Base-by-base conservation (phyloP, 345 rosid species). In the Citrus cavaleriei region DNA sequence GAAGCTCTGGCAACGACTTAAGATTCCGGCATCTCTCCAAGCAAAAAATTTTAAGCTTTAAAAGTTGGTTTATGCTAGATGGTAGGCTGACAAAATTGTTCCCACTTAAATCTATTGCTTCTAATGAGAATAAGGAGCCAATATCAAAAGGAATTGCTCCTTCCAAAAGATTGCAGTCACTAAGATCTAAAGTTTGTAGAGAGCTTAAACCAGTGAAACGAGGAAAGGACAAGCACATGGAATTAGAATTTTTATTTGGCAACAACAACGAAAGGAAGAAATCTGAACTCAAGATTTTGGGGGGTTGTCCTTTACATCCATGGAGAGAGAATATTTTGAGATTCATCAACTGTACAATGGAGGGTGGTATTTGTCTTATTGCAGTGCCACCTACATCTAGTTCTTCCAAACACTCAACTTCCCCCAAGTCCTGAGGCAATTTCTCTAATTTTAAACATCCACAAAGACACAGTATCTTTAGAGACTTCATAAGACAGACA, bases 1-100 rank as follows among this genome's bases (percentile, higher is more conserved):
- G 85, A 70, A 82, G 77, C 24, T 55, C 61, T 10, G 64, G 76
- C 22, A 82, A 34, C 12, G 42, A 62, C 4, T 0, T 9, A 30
- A 78, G 82, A 21, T 5, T 22, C 65, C 10, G 4, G 73, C 82
- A 82, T 21, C 38, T 0, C 10, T 34, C 35, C 37, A 82, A 21
- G 55, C 30, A 9, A 61, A 78, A 55, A 10, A n/a, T 32, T 82
- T 75, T 68, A 14, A 82, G 76, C 25, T 70, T n/a, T 5, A 5
- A 54, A 54, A 54, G 58, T 54, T 54, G 22, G 19, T 54, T 54
- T 54, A 18, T 18, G 58, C 58, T 54, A 18, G 58, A 54, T 54
- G 58, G 58, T 18, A 54, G 58, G 58, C 58, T 54, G 2, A 54
- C 7, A 54, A 54, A 54, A 18, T 54, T 19, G 58, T 18, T 54